phyloP scores from a whole-genome alignment of 495 filamentous ascomycete genomes.

The Pyronema domesticum region DNA sequence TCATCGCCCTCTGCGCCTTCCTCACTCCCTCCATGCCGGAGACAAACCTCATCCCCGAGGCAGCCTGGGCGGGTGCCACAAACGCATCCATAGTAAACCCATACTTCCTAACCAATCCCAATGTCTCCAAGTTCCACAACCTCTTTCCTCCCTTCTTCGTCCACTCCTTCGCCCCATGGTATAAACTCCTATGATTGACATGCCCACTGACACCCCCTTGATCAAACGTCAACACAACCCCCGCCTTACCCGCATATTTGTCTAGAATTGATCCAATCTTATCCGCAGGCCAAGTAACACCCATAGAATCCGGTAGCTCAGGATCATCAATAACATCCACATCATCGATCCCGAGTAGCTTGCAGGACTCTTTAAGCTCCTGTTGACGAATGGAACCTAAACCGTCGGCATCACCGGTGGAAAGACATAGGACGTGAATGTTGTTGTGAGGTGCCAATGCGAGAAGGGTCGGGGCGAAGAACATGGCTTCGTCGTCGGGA shows the following conservation, averaged over 20 bases:
- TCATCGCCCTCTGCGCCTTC: constrained; percentile 71
- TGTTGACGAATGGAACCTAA: constrained; percentile 63
- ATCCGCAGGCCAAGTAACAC: constrained; percentile 46
- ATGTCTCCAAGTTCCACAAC: constrained; percentile 68
- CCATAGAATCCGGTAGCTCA: constrained; percentile 78
- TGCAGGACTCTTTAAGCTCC: constrained; percentile 63
- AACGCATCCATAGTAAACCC: constrained; percentile 53
- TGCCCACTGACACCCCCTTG: constrained; percentile 58
- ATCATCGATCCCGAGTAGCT: constrained; percentile 61
- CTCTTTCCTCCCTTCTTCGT: constrained; percentile 41
- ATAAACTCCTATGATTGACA: constrained; percentile 78
- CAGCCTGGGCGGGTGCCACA: constrained; percentile 36
- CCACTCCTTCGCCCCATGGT: constrained; percentile 61
- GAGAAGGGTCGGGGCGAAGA: constrained; percentile 80
- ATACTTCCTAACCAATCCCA: constrained; percentile 63
- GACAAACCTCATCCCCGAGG: constrained; percentile 33
- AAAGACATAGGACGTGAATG: constrained; percentile 76
- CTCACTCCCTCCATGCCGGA: constrained; percentile 43
- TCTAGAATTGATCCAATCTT: constrained; percentile 51
- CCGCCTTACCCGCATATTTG: constrained; percentile 42
- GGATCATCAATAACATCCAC: constrained; percentile 67
- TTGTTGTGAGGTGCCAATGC: constrained; percentile 63
- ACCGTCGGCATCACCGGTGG: constrained; percentile 61
- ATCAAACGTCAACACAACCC: constrained; percentile 82
- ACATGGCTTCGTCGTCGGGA: constrained; percentile 98